These are phyloP conservation scores for Xylariaceae sp. DNA, from an alignment of 2,329 filamentous ascomycete species.

Conservation along the genomic window DNA sequence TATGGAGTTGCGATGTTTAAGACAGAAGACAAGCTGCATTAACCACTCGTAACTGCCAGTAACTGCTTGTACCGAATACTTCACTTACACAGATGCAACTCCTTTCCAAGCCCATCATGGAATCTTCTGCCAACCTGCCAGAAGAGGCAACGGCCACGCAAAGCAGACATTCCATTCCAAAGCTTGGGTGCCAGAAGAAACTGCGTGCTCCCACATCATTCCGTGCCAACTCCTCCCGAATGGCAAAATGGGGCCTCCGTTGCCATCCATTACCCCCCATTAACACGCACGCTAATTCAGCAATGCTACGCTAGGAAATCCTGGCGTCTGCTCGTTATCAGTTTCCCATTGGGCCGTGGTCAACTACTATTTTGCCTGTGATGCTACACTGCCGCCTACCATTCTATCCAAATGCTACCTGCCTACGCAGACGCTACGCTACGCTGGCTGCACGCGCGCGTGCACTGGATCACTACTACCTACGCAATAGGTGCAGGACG, in stretches of 20 bases:
- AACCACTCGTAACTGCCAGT: too few species aligned
- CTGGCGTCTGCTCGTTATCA: neutral
- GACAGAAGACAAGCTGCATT: too few species aligned
- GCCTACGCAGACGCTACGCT: neutral
- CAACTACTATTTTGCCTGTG: neutral
- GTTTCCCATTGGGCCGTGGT: conserved; percentile 11
- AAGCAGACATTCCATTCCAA: neutral
- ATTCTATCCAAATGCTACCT: neutral
- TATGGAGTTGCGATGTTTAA: too few species aligned
- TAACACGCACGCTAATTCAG: conserved; percentile 2
- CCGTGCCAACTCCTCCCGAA: too few species aligned
- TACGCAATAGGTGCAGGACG: too few species aligned
- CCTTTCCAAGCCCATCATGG: neutral
- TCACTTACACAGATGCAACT: neutral
- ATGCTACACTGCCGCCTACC: neutral
- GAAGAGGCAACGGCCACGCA: conserved; percentile 13
- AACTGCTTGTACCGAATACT: too few species aligned
- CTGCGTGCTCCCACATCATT: too few species aligned
- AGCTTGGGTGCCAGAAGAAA: too few species aligned
- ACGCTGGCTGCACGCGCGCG: neutral
- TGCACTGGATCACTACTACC: neutral
- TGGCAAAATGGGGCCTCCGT: too few species aligned
- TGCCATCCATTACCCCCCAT: conserved; percentile 10
- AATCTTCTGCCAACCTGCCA: conserved; percentile 16
- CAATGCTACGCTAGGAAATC: conserved; percentile 10